Conservation (phyloP, 495 filamentous ascomycete genomes). For the Xylaria grammica region DNA sequence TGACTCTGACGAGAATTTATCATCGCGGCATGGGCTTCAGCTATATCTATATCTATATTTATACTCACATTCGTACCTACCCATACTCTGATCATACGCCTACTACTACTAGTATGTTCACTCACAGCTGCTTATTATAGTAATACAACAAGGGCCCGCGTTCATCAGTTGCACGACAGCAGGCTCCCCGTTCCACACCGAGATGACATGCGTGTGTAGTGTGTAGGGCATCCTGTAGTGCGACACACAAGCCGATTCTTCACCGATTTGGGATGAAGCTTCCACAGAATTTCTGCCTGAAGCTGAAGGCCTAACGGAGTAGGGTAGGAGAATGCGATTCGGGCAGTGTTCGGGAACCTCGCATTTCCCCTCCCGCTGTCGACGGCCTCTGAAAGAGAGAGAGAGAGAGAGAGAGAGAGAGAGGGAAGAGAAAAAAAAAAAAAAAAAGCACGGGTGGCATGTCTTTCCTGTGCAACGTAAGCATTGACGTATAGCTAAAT, state of each 20-base stretch:
- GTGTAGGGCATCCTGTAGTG: background rate
- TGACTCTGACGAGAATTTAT: too few species aligned
- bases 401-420: too few species aligned
- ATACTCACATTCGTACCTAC: too few species aligned
- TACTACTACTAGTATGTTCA: too few species aligned
- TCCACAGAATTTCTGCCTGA: background rate
- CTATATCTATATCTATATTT: too few species aligned
- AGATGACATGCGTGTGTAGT: background rate
- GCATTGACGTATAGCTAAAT: constrained; percentile 17
- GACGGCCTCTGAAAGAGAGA: too few species aligned
- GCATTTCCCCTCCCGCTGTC: background rate
- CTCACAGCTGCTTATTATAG: too few species aligned
- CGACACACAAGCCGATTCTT: background rate
- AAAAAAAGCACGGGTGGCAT: too few species aligned
- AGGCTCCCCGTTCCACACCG: constrained; percentile 2
- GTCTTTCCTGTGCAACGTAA: constrained; percentile 18
- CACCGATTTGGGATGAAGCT: background rate
- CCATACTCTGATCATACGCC: too few species aligned
- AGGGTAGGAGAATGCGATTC: constrained; percentile 13
- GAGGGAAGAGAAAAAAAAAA: too few species aligned
- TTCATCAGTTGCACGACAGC: constrained; percentile 8
- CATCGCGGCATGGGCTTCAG: too few species aligned
- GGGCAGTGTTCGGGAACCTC: background rate
- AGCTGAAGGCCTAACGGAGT: background rate
- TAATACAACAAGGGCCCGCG: too few species aligned